Evolutionary conservation across 2,329 filamentous ascomycete genomes (phyloP).

Genomic region (Ustilaginoidea virens): DNA sequence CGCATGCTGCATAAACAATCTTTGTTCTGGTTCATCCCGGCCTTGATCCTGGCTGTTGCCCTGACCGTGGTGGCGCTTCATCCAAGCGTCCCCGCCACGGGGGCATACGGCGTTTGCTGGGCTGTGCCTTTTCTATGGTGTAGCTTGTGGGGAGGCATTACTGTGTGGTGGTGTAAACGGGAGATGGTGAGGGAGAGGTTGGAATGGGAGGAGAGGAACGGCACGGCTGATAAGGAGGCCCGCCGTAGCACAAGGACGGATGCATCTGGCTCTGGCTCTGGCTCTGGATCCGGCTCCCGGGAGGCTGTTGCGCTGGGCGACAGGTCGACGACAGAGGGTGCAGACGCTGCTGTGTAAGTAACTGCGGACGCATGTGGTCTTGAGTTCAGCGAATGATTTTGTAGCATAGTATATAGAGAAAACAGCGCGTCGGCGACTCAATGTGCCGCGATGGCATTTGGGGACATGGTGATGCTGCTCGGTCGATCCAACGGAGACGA

Average conservation of each 20-base stretch:
- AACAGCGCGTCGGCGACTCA: no score
- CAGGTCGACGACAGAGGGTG: no score
- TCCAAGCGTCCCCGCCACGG: constrained; percentile 18
- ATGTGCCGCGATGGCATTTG: no score
- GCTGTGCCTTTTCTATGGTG: constrained; percentile 24
- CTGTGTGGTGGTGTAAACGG: constrained; percentile 20
- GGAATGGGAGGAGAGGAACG: constrained; percentile 17
- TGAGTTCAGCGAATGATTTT: no score
- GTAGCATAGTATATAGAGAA: no score
- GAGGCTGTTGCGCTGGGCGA: neutral
- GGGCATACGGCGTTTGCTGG: constrained; percentile 23
- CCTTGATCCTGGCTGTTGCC: constrained; percentile 19
- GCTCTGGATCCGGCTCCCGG: neutral
- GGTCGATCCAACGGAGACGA: no score
- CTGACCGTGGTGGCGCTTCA: constrained; percentile 22
- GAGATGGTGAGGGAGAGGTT: constrained; percentile 21
- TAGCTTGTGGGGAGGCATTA: constrained; percentile 18
- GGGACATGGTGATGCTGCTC: no score
- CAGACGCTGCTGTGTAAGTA: no score
- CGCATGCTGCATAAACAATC: constrained; percentile 24
- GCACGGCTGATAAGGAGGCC: constrained; percentile 1
- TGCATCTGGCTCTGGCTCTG: no score
- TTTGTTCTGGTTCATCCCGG: constrained; percentile 25
- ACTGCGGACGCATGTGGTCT: no score
- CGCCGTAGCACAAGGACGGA: constrained; percentile 1